These are phyloP conservation scores for Citrus medica DNA, from an alignment of 345 rosid genomes.

Conservation along the genomic window DNA sequence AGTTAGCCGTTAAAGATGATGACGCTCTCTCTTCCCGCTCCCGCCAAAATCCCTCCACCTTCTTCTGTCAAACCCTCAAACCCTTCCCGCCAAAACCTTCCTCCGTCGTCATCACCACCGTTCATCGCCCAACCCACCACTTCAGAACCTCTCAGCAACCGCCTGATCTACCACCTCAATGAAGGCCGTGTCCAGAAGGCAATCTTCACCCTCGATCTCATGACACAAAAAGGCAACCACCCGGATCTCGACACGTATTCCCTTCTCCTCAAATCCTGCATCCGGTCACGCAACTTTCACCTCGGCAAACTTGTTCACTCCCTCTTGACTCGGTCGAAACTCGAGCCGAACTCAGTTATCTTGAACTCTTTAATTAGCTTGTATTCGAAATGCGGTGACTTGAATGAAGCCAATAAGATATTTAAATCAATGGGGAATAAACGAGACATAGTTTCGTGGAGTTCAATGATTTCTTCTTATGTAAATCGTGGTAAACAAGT, in stretches of 20 bases:
- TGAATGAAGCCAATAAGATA: conserved; percentile 35
- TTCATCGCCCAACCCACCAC: conserved; percentile 9
- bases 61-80: conserved; percentile 16
- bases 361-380: conserved; percentile 68
- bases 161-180: conserved; percentile 47
- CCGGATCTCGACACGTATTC: conserved; percentile 60
- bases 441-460: conserved; percentile 71
- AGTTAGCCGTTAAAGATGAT: conserved; percentile 25
- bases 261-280: conserved; percentile 71
- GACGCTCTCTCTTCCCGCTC: conserved; percentile 33
- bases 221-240: conserved; percentile 32
- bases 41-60: conserved; percentile 37
- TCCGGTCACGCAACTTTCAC: conserved; percentile 51
- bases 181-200: conserved; percentile 56
- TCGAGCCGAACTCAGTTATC: conserved; percentile 54
- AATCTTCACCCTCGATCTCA: conserved; percentile 46
- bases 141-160: conserved; percentile 25
- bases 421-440: conserved; percentile 51
- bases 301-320: conserved; percentile 57
- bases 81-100: conserved; percentile 28
- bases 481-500: conserved; percentile 43
- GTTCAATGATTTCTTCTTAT: conserved; percentile 65
- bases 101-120: conserved; percentile 4
- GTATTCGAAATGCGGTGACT: conserved; percentile 60
- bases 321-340: conserved; percentile 31